These are phyloP conservation scores for Blastobotrys buckinghamii DNA, from an alignment of 1,139 yeast species.

Conservation along the genomic window DNA sequence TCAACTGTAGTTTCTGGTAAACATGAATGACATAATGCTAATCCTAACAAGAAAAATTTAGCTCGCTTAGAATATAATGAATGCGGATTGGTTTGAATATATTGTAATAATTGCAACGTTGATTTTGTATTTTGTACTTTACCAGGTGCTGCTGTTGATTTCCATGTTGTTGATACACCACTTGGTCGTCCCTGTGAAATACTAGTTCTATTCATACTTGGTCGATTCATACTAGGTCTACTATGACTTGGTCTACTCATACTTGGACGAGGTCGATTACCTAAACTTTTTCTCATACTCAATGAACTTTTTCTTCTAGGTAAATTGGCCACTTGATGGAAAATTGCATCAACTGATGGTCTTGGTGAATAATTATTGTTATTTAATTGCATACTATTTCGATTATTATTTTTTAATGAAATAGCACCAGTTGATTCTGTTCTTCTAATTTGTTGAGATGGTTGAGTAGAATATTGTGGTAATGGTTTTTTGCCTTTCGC, in stretches of 20 bases:
- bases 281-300: conserved; percentile 44
- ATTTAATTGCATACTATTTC: background rate
- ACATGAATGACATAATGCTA: conserved; percentile 89
- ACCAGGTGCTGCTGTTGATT: conserved; percentile 33
- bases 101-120: conserved; percentile 58
- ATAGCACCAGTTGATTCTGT: conserved; percentile 10
- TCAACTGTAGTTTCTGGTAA: conserved; percentile 49
- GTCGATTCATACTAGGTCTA: background rate
- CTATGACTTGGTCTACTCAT: conserved; percentile 16
- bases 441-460: conserved; percentile 1
- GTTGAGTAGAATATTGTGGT: background rate
- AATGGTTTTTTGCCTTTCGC: background rate
- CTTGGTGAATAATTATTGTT: conserved; percentile 14
- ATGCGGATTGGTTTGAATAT: conserved; percentile 66
- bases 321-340: conserved; percentile 32
- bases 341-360: conserved; percentile 27
- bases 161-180: conserved; percentile 30
- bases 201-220: background rate
- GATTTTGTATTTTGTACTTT: conserved; percentile 39
- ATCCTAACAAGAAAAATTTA: conserved; percentile 67
- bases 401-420: background rate
- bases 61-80: conserved; percentile 62
- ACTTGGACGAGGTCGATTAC: conserved; percentile 27
- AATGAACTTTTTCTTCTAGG: conserved; percentile 31
- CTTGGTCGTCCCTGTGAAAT: conserved; percentile 12